Conservation (phyloP, 2,329 filamentous ascomycete species). For the Cladosporium sp. region DNA sequence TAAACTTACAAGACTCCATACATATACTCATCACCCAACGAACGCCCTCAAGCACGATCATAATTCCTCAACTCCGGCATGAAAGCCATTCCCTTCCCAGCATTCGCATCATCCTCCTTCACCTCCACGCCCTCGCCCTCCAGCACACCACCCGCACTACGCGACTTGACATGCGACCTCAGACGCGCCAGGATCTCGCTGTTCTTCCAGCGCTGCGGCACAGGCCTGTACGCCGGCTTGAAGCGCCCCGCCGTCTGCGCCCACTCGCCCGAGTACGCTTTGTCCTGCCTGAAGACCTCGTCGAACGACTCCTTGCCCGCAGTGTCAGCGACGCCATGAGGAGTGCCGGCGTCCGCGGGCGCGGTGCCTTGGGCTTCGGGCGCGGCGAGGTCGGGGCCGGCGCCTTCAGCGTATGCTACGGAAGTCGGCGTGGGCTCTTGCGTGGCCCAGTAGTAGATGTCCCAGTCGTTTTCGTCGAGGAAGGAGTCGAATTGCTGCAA, state of each 20-base stretch:
- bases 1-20: conserved; percentile 1
- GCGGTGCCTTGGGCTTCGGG: conserved; percentile 47
- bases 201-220: conserved; percentile 80
- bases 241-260: conserved; percentile 94
- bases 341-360: conserved; percentile 34
- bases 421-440: conserved; percentile 70
- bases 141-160: conserved; percentile 61
- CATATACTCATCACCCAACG: no score
- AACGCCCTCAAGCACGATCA: conserved; percentile 31
- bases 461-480: conserved; percentile 99
- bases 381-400: conserved; percentile 45
- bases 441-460: conserved; percentile 99
- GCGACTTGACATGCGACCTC: conserved; percentile 74
- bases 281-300: conserved; percentile 50
- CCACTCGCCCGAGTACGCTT: conserved; percentile 75
- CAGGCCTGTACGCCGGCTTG: conserved; percentile 88
- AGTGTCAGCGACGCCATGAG: conserved; percentile 42
- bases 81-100: conserved; percentile 47
- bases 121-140: conserved; percentile 43
- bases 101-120: conserved; percentile 35
- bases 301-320: conserved; percentile 33
- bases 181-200: conserved; percentile 77
- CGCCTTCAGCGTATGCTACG: conserved; percentile 56
- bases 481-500: conserved; percentile 86
- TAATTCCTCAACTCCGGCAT: conserved; percentile 54